These are phyloP conservation scores for Talaromyces sp. DNA, from an alignment of 2,329 filamentous ascomycete species.

Conservation along the genomic window DNA sequence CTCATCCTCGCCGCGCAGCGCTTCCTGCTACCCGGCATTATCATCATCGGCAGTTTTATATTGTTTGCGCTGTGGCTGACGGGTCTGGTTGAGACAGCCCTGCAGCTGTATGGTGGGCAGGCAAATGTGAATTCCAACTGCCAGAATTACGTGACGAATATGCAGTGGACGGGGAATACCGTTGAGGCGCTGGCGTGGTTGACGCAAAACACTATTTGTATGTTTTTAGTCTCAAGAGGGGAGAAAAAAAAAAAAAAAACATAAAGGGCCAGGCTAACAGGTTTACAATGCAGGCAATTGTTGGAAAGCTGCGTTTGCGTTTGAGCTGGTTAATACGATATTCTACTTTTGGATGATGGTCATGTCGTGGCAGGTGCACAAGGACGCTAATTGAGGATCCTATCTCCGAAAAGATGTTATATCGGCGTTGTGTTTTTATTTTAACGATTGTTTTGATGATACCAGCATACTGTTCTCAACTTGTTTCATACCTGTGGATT, in stretches of 20 bases:
- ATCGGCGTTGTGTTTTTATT: background rate
- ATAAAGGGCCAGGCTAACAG: conserved; percentile 8
- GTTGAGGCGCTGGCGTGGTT: conserved; percentile 57
- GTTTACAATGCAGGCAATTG: conserved; percentile 43
- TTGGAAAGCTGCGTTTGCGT: conserved; percentile 60
- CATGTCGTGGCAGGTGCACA: conserved; percentile 52
- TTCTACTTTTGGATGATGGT: conserved; percentile 64
- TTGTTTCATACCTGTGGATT: background rate
- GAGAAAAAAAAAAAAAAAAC: background rate
- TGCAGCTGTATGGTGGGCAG: conserved; percentile 55
- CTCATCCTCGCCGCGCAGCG: conserved; percentile 52
- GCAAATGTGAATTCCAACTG: conserved; percentile 57
- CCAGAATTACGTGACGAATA: conserved; percentile 50
- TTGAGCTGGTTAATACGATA: conserved; percentile 58
- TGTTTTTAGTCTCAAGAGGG: conserved; percentile 21
- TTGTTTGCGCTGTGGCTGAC: conserved; percentile 58
- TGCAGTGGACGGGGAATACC: conserved; percentile 42
- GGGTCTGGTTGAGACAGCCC: conserved; percentile 57
- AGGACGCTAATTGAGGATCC: conserved; percentile 19
- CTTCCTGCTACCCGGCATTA: conserved; percentile 53
- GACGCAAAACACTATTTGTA: conserved; percentile 59
- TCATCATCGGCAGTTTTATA: conserved; percentile 57
- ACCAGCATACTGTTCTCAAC: too few relatives aligned
- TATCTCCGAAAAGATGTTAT: background rate
- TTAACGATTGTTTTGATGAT: background rate